A percentile compares a stretch with the other conserved stretches of the same genome.
Evolutionary conservation across 2,329 filamentous ascomycete species (phyloP).

Genomic region (Davidsoniella neocaledoniae): DNA sequence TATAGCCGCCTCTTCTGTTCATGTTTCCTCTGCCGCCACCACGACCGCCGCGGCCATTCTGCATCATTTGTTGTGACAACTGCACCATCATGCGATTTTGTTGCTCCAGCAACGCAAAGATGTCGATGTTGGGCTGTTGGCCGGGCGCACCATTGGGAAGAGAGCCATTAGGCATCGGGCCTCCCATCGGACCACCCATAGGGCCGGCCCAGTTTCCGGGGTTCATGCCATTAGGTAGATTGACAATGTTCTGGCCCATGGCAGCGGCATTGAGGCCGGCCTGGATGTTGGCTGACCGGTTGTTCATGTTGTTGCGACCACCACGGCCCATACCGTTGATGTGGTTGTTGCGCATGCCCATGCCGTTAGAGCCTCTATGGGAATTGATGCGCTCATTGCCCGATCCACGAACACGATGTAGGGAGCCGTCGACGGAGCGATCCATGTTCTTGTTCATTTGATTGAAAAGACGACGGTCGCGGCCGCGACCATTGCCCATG

Average conservation of each 20-base stretch:
- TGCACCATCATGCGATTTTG: constrained; percentile 77
- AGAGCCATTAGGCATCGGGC: constrained; percentile 18
- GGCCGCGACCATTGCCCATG: constrained; percentile 33
- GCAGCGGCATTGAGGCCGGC: constrained; percentile 27
- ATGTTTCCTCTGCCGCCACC: constrained; percentile 33
- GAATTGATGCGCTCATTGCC: constrained; percentile 69
- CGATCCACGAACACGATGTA: constrained; percentile 62
- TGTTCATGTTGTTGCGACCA: constrained; percentile 26
- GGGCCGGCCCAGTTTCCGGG: constrained; percentile 23
- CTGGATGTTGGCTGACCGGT: constrained; percentile 32
- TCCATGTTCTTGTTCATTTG: constrained; percentile 68
- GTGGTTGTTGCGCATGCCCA: constrained; percentile 16
- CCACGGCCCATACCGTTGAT: constrained; percentile 6
- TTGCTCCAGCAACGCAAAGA: constrained; percentile 68
- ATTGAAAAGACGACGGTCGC: constrained; percentile 69
- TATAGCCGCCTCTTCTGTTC: constrained; percentile 31
- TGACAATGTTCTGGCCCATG: constrained; percentile 24
- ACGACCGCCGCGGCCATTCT: constrained; percentile 25
- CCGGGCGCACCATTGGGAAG: background rate
- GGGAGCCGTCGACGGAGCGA: constrained; percentile 52
- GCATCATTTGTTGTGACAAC: constrained; percentile 44
- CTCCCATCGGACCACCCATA: constrained; percentile 1
- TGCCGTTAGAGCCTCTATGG: constrained; percentile 26
- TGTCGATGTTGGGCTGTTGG: constrained; percentile 30
- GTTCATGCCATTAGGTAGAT: constrained; percentile 21